Base-by-base conservation (phyloP, 306 rosid species). In the Lathyrus sativus region DNA sequence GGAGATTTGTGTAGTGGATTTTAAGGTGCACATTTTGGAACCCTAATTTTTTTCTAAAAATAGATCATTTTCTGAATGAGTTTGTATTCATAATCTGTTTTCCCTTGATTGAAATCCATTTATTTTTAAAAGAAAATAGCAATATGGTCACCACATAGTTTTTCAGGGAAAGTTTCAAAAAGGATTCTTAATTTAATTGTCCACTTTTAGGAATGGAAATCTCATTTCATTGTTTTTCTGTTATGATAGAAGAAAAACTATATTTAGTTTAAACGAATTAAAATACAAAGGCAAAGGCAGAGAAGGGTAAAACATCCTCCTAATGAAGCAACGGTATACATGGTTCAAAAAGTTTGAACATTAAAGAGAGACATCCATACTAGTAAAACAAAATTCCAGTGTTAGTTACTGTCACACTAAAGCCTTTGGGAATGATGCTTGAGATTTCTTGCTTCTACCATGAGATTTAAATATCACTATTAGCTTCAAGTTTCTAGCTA, bases 1-100 rank as follows among this genome's bases (percentile, higher is more conserved):
- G 51, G 48, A 24, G 22, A 28, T 62, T 49, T 18, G 26, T 33
- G 79, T 22, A 37, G 64, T 76, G 73, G 56, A 75, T 69, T 26
- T 49, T 72, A 56, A 14, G 77, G 63, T 14, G 13, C 49, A 29
- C 13, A 35, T 2, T 22, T 65, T 53, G 72, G 58, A 53, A 48
- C 50, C 67, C 66, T 49, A 41, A 61, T 42, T 7, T 44, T 51
- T 45, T 18, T 48, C 11, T 68, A 74, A 29, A 22, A 69, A 13
- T 67, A 45, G 39, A 50, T 39, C 64, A 53, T n/a, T 55, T 76
- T 67, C 45, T 11, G 54, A 62, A 5, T 45, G 62, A n/a, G 41
- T 11, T 54, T 43, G 64, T 53, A 33, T 19, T 51, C n/a, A 42
- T 51, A 6, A 44, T 31, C 43, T 18, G 24, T 65, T 43, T 24